These are phyloP conservation scores for Neurospora sp. DNA, from an alignment of 495 filamentous ascomycete genomes.

Conservation along the genomic window DNA sequence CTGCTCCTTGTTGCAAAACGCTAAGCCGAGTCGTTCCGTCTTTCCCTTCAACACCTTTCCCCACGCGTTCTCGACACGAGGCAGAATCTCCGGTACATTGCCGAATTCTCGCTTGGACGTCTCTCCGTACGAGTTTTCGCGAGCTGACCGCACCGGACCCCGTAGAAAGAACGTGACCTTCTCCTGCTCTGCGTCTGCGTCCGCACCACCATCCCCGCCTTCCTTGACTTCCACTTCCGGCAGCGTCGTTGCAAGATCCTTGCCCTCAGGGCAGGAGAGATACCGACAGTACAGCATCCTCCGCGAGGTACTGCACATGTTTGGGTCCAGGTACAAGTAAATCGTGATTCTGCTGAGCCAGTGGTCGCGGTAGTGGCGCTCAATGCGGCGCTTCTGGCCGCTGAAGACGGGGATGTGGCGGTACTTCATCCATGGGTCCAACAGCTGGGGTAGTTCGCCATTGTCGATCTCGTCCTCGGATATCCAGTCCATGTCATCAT, in stretches of 20 bases:
- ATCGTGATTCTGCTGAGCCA: not conserved
- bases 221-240: not conserved
- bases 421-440: not conserved
- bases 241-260: not conserved
- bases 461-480: not conserved
- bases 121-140: not conserved
- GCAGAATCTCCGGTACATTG: not conserved
- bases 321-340: not conserved
- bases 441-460: not conserved
- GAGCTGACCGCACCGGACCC: not conserved
- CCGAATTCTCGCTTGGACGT: not conserved
- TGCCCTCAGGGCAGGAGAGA: not conserved
- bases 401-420: not conserved
- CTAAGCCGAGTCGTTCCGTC: not conserved
- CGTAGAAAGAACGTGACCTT: not conserved
- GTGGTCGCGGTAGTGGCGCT: not conserved
- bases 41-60: not conserved
- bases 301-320: not conserved
- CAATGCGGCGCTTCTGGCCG: not conserved
- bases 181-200: not conserved
- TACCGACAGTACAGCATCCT: not conserved
- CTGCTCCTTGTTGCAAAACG: not conserved
- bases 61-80: not conserved
- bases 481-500: no score
- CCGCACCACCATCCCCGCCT: not conserved